phyloP scores from a whole-genome alignment of 129 eudicot species.

The Saussurea involucrata region DNA sequence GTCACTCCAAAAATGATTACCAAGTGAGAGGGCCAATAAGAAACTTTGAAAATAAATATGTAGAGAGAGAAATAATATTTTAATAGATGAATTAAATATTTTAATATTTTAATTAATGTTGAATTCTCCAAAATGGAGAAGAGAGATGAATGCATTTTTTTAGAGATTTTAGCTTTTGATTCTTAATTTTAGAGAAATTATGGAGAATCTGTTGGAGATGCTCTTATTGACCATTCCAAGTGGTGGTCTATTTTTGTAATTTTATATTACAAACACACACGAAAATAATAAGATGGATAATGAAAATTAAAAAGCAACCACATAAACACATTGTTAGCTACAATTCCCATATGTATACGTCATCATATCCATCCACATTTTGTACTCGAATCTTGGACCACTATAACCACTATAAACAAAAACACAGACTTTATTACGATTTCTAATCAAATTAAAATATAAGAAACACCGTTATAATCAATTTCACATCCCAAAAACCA shows the following conservation, averaged over 20 bases:
- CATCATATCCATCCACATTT: neutral
- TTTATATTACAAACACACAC: neutral
- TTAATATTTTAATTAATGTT: too few species aligned
- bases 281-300: neutral
- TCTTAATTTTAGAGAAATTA: too few species aligned
- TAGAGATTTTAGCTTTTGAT: too few species aligned
- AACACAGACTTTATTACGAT: neutral
- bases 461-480: neutral
- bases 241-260: conserved; percentile 1
- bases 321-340: neutral
- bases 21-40: too few species aligned
- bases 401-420: neutral
- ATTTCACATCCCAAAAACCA: neutral
- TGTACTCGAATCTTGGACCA: neutral
- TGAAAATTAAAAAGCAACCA: conserved; percentile 6
- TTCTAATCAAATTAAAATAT: neutral
- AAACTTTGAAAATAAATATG: too few species aligned
- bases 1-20: too few species aligned
- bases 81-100: too few species aligned
- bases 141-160: too few species aligned
- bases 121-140: too few species aligned
- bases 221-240: conserved; percentile 1
- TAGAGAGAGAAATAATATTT: too few species aligned
- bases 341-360: conserved; percentile 14
- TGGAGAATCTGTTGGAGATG: too few species aligned